Percentiles rank a stretch among this genome's conserved stretches.
Evolutionary conservation across 768 basidiomycete genomes (phyloP).

Genomic region (Mycena filopes): DNA sequence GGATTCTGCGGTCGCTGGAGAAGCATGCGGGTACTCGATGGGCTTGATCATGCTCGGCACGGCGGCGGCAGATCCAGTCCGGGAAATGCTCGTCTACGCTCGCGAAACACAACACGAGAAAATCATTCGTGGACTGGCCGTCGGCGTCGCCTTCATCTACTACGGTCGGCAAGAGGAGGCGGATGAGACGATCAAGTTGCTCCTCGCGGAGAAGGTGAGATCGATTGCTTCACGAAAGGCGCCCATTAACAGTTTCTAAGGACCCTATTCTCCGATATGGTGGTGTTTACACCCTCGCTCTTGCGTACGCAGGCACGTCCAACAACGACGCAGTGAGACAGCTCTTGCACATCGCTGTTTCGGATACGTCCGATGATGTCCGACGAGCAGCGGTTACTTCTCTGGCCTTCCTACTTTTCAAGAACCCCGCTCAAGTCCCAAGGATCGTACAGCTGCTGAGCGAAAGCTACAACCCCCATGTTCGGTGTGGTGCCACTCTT

Average conservation of each 20-base stretch:
- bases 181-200: constrained; percentile 78
- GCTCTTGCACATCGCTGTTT: constrained; percentile 95
- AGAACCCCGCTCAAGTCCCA: constrained; percentile 95
- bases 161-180: constrained; percentile 96
- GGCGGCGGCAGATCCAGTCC: constrained; percentile 77
- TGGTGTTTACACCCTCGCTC: constrained; percentile 94
- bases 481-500: constrained; percentile 95
- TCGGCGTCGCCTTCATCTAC: constrained; percentile 92
- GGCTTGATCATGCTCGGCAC: constrained; percentile 98
- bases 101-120: constrained; percentile 99
- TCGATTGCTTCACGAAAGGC: not conserved
- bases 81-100: constrained; percentile 97
- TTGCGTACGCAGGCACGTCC: constrained; percentile 96
- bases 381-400: constrained; percentile 96
- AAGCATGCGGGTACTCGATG: constrained; percentile 97
- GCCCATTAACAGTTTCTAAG: constrained; percentile 51
- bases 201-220: constrained; percentile 87
- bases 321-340: constrained; percentile 94
- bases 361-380: constrained; percentile 98
- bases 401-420: constrained; percentile 95
- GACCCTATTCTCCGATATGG: constrained; percentile 98
- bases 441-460: constrained; percentile 95
- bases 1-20: constrained; percentile 96
- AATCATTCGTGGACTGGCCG: constrained; percentile 94
- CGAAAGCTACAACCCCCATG: constrained; percentile 99